Evolutionary conservation across 2,329 filamentous ascomycete species (phyloP), one percentile per base, ranked within the genome.

Genomic region (Ceratocystiopsis minuta): DNA sequence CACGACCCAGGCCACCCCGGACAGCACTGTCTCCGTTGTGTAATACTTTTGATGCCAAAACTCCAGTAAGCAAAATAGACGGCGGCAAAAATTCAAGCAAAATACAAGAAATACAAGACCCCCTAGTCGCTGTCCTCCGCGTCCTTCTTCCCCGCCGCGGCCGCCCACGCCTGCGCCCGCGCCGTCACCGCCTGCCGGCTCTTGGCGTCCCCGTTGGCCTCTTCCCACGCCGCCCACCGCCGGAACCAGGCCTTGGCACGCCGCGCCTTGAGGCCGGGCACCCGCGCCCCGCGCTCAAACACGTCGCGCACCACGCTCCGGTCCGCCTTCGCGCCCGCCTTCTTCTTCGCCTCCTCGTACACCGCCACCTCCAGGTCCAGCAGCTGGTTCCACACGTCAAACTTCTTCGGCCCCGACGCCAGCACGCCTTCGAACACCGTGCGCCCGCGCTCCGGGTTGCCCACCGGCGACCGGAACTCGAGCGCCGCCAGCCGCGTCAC

Each of bases 341-440:
- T 69, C 41, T 59, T 53, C 40, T 47, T 47, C 12, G 44, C 44
- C 18, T 63, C 63, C 35, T 75, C 67, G 33, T 68, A 61, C 37
- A 75, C 69, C 15, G 70, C 67, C 46, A 78, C 70, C 63, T 98
- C 90, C 43, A 95, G 69, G 55, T 94, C 86, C 1, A 95, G 63
- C 49, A 93, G 77, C 60, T 93, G 79, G 59, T 85, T 90, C 88
- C 88, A 96, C 40, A 96, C 66, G 56, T 95, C 86, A 45, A 85
- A 75, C 57, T 85, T 83, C 66, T 92, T 93, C 37, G 86, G 84
- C 65, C 80, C 94, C 5, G 80, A 79, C 33, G 75, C 72, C 9
- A 98, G 68, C 10, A 98, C 68, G 34, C 80, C 81, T 59, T 95
- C 88, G 53, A 96, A 96, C 55, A 96, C 79, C 20, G 92, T 98